These are phyloP conservation scores for Chytriomyces sp. DNA, from an alignment of 192 early-diverging fungal genomes.

Conservation along the genomic window DNA sequence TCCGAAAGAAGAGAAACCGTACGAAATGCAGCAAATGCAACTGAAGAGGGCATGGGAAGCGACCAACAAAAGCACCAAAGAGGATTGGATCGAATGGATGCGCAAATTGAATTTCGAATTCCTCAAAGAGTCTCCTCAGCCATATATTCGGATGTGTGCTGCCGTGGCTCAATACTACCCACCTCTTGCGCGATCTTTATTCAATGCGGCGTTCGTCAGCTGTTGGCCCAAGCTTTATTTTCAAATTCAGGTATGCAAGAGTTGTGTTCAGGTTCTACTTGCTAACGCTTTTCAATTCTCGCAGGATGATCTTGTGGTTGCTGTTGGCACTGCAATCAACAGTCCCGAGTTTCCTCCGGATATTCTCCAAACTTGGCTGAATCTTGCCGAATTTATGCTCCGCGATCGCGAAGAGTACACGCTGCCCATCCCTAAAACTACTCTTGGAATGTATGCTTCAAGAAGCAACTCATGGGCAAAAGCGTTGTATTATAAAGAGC, in stretches of 20 bases:
- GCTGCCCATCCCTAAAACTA: conserved; percentile 78
- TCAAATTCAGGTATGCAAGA: conserved; percentile 49
- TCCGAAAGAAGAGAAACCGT: conserved; percentile 38
- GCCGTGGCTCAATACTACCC: conserved; percentile 67
- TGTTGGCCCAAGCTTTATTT: conserved; percentile 85
- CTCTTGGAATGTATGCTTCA: conserved; percentile 77
- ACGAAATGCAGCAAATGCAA: conserved; percentile 71
- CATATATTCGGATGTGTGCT: conserved; percentile 78
- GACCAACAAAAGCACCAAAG: conserved; percentile 75
- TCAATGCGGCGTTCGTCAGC: conserved; percentile 90
- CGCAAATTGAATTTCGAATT: conserved; percentile 76
- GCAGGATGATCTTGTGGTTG: conserved; percentile 74
- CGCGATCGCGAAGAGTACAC: conserved; percentile 85
- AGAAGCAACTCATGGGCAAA: conserved; percentile 87
- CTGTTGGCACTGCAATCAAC: conserved; percentile 71
- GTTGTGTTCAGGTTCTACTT: too few species aligned
- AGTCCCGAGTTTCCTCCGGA: conserved; percentile 77
- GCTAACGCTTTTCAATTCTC: conserved; percentile 45
- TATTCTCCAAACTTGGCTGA: conserved; percentile 78
- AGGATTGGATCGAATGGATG: conserved; percentile 91
- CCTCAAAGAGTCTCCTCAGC: conserved; percentile 84
- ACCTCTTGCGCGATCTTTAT: conserved; percentile 74
- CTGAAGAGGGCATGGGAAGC: conserved; percentile 76
- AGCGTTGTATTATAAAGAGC: conserved; percentile 89
- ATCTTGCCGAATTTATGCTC: conserved; percentile 92